phyloP scores from a whole-genome alignment of 2,329 filamentous ascomycete species.

The Seiridium unicorne region DNA sequence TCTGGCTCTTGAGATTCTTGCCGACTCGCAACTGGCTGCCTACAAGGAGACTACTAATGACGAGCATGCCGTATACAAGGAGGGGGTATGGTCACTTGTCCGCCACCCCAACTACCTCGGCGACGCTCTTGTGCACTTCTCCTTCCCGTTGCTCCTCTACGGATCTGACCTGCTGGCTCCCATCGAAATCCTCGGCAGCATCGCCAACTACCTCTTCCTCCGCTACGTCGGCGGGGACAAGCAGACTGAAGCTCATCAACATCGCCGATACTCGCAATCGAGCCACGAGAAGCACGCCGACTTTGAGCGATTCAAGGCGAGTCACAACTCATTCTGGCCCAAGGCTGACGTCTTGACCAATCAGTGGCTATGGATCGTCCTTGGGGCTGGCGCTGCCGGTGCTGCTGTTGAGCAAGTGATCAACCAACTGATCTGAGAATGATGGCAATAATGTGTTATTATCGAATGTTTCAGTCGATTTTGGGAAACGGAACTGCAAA shows the following conservation, averaged over 20 bases:
- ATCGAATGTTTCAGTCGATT: background rate
- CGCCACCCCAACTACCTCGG: constrained; percentile 66
- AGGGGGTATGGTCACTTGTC: constrained; percentile 62
- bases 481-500: too few relatives aligned
- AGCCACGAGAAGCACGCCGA: constrained; percentile 51
- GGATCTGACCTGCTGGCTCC: constrained; percentile 53
- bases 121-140: constrained; percentile 56
- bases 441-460: background rate
- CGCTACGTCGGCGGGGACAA: constrained; percentile 56
- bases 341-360: constrained; percentile 46
- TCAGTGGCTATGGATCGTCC: constrained; percentile 54
- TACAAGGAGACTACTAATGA: constrained; percentile 40
- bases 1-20: constrained; percentile 53
- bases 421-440: constrained; percentile 9
- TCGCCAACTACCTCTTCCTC: constrained; percentile 59
- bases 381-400: constrained; percentile 47
- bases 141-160: constrained; percentile 57
- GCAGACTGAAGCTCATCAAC: constrained; percentile 51
- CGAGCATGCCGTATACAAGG: constrained; percentile 40
- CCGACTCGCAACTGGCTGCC: constrained; percentile 53
- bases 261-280: constrained; percentile 48
- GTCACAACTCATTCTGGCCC: constrained; percentile 63
- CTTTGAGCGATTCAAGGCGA: constrained; percentile 46
- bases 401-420: constrained; percentile 41
- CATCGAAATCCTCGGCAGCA: constrained; percentile 50